phyloP scores from a whole-genome alignment of 129 eudicot species.

The Ambrosia artemisiifolia region DNA sequence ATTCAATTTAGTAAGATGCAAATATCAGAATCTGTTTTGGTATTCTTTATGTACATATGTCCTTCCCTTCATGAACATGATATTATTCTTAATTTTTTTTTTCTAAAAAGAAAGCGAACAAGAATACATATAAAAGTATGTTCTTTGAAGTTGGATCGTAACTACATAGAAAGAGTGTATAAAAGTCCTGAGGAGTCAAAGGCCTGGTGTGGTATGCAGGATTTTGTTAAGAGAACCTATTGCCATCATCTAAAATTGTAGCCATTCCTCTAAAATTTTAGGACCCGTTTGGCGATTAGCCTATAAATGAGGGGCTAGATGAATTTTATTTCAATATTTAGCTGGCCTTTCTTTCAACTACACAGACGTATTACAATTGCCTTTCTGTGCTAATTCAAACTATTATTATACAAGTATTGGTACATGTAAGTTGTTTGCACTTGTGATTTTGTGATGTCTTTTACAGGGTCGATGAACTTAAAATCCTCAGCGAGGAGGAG shows the following conservation, averaged over 20 bases:
- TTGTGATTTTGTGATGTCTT: not conserved
- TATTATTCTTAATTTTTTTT: not conserved
- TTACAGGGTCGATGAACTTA: conserved; percentile 69
- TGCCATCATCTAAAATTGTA: not conserved
- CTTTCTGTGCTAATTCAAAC: not conserved
- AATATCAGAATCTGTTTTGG: too few species aligned
- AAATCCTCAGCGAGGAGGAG: conserved; percentile 65
- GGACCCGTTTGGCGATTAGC: not conserved
- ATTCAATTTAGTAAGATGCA: not conserved
- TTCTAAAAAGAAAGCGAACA: not conserved
- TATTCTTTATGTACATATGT: not conserved
- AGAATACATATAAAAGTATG: not conserved
- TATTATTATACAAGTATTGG: not conserved
- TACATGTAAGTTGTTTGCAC: not conserved
- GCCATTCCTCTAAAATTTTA: not conserved
- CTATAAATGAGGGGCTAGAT: not conserved
- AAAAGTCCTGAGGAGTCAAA: not conserved
- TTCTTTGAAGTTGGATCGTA: not conserved
- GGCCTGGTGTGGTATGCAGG: not conserved
- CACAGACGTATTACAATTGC: not conserved
- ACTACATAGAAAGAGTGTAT: not conserved
- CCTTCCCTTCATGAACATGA: not conserved
- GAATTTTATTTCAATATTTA: not conserved
- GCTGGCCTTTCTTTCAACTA: not conserved
- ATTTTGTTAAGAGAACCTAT: not conserved